Evolutionary conservation across 176 grass and related monocot species (phyloP), one percentile per base, ranked within the genome.

Genomic region (Raddia guianensis): DNA sequence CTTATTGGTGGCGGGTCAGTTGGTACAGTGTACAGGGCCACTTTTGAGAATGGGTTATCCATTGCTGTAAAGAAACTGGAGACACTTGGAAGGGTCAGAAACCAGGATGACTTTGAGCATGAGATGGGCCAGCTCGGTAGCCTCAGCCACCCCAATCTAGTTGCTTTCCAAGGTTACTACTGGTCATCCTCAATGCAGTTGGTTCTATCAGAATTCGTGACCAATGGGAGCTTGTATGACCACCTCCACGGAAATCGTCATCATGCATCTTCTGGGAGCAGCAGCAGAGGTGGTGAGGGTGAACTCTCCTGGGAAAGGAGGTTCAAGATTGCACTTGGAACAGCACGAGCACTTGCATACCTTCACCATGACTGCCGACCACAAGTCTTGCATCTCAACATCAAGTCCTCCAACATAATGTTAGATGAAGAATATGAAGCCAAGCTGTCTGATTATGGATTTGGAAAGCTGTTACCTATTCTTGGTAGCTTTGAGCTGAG

Each of bases 361-460:
- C 92, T 99, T 79, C 96, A 99, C 84, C 90, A 99, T 80, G 96
- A 99, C 54, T 99, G 92, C 78, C 83, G 58, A 7, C 96, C 96
- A 55, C 96, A 99, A 72, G 80, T 99, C 54, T 73, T 99, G 79
- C 96, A 99, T 80, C 90, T 99, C 42, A 99, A 99, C 73, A 90
- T 99, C 75, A 99, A 99, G 89, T 99, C 92, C 12, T 93, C 93
- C 49, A 99, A 99, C 86, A 88, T 99, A 80, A 78, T 99, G 78
- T 71, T 99, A 56, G 88, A 93, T 88, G 87, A 86, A 81, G 68
- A 75, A 46, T 99, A 90, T 10, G 96, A 99, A 85, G 88, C 88
- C 47, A 99, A 99, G 79, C 40, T 99, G 73, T 89, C 92, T 57
- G 96, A 99, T 74, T 99, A 95, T 90, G 96, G 96, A 62, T 83